phyloP scores from a whole-genome alignment of 371 early-diverging fungal genomes.

The Mucor velutinosus region DNA sequence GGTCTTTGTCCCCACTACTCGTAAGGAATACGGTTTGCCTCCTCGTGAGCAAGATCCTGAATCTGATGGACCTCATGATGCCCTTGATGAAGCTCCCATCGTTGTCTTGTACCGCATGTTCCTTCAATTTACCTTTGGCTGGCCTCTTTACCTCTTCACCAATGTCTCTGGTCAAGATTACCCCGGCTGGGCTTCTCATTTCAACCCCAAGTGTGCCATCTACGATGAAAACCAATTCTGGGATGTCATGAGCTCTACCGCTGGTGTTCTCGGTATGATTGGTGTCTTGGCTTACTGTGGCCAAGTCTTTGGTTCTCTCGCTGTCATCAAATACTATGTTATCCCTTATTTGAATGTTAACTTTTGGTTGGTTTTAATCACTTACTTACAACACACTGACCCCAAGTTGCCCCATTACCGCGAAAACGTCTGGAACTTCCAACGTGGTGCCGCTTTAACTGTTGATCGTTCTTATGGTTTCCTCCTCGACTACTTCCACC shows the following conservation, averaged over 20 bases:
- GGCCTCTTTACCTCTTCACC: slow-evolving; percentile 80
- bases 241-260: slow-evolving; percentile 68
- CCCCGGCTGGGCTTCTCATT: slow-evolving; percentile 80
- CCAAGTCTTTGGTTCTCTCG: slow-evolving; percentile 54
- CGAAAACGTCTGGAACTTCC: slow-evolving; percentile 80
- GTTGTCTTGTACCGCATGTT: slow-evolving; percentile 59
- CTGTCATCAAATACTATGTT: slow-evolving; percentile 79
- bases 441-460: slow-evolving; percentile 79
- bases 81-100: slow-evolving; percentile 72
- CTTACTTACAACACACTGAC: slow-evolving; percentile 89
- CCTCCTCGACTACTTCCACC: slow-evolving; percentile 79
- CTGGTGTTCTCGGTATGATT: slow-evolving; percentile 65
- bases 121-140: slow-evolving; percentile 74
- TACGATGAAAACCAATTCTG: slow-evolving; percentile 70
- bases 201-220: slow-evolving; percentile 74
- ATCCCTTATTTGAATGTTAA: slow-evolving; percentile 84
- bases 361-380: slow-evolving; percentile 88
- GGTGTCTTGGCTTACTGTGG: slow-evolving; percentile 56
- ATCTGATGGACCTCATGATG: slow-evolving; percentile 43
- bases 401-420: slow-evolving; percentile 80
- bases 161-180: slow-evolving; percentile 78
- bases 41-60: slow-evolving; percentile 38
- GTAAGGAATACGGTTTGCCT: slow-evolving; percentile 53
- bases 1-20: slow-evolving; percentile 83
- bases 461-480: slow-evolving; percentile 87